phyloP scores from a whole-genome alignment of 345 rosid genomes.

The Melaleuca quinquenervia region DNA sequence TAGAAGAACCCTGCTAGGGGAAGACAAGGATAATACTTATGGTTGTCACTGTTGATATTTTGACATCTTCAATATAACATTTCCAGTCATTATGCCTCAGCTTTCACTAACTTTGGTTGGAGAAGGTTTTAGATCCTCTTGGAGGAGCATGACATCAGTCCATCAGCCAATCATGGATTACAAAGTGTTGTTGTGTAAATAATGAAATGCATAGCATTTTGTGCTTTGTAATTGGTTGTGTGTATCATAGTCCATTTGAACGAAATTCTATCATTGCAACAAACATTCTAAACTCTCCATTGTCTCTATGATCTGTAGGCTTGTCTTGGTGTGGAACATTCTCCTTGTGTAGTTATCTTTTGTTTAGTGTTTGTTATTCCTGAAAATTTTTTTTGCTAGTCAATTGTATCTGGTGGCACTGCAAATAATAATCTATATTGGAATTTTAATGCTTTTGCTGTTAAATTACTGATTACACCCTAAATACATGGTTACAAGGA shows the following conservation, averaged over 20 bases:
- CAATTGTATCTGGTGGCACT: no score
- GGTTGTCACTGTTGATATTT: not conserved
- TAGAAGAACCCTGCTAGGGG: not conserved
- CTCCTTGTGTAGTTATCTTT: not conserved
- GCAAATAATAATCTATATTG: no score
- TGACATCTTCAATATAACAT: not conserved
- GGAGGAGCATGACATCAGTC: not conserved
- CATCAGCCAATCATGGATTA: not conserved
- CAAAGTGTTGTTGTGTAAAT: not conserved
- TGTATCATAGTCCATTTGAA: not conserved
- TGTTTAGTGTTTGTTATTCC: not conserved
- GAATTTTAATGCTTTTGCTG: no score
- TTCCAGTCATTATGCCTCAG: not conserved
- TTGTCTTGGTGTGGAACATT: not conserved
- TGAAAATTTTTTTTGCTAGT: not conserved
- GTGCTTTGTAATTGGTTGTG: not conserved
- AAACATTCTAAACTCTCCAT: not conserved
- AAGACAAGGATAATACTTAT: not conserved
- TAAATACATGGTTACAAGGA: no score
- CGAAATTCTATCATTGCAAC: not conserved
- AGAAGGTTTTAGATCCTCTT: not conserved
- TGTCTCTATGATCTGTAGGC: not conserved
- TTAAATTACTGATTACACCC: no score
- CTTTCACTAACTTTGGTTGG: not conserved
- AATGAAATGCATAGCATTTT: not conserved